phyloP scores from a whole-genome alignment of 2,329 filamentous ascomycete species.

The Thyridium curvatum region DNA sequence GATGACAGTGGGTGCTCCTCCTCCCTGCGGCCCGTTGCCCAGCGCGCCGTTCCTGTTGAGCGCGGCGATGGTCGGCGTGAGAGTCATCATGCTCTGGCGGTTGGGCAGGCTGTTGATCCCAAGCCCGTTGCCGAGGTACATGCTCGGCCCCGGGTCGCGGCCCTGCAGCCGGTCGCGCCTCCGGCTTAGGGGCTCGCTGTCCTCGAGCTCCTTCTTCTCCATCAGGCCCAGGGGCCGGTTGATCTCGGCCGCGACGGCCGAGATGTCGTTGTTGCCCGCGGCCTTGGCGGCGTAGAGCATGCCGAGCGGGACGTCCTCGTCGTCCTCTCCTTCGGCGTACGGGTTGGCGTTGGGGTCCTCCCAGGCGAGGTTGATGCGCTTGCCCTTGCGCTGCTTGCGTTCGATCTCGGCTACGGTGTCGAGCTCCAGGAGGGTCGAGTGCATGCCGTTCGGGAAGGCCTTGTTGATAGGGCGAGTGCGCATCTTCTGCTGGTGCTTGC shows the following conservation, averaged over 20 bases:
- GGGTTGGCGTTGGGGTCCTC: slow-evolving; percentile 57
- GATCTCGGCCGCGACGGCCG: slow-evolving; percentile 44
- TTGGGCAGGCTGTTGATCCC: slow-evolving; percentile 18
- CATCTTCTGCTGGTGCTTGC: slow-evolving; percentile 81
- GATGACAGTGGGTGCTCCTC: slow-evolving; percentile 12
- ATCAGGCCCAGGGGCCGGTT: slow-evolving; percentile 67
- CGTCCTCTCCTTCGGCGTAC: slow-evolving; percentile 53
- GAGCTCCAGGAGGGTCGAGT: slow-evolving; percentile 82
- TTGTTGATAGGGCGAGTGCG: slow-evolving; percentile 65
- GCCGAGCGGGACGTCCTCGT: slow-evolving; percentile 84
- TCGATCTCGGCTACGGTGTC: slow-evolving; percentile 87
- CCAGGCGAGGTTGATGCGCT: slow-evolving; percentile 85
- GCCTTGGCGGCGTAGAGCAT: slow-evolving; percentile 65
- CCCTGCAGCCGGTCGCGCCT: slow-evolving; percentile 72
- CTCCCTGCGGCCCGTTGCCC: slow-evolving; percentile 16
- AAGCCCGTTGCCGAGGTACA: slow-evolving; percentile 14
- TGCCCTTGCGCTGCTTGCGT: slow-evolving; percentile 64
- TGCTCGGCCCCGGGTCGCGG: slow-evolving; percentile 32
- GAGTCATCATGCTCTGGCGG: slow-evolving; percentile 37
- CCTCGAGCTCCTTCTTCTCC: slow-evolving; percentile 78
- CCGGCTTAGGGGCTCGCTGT: slow-evolving; percentile 80
- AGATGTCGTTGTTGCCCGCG: slow-evolving; percentile 37
- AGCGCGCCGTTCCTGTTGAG: slow-evolving; percentile 9
- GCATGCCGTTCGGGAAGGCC: slow-evolving; percentile 68
- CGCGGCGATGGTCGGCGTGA: slow-evolving; percentile 19